These are phyloP conservation scores for Meyerozyma athensensis DNA, from an alignment of 1,139 yeast genomes.

Conservation along the genomic window DNA sequence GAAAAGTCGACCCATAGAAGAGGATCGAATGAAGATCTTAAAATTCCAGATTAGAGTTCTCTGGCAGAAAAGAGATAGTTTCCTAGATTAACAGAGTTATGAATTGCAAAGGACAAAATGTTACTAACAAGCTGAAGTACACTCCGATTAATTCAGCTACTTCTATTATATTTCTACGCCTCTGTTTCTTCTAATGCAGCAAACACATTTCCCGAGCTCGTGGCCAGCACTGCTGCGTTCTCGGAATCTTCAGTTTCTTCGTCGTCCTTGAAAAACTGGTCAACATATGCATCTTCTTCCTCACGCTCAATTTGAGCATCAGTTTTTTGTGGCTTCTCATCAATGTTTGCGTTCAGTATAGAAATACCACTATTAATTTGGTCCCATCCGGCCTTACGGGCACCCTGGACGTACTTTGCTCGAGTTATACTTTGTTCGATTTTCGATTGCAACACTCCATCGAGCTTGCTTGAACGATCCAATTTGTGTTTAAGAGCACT, in stretches of 20 bases:
- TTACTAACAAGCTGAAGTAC: too few relatives aligned
- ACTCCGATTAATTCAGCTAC: too few relatives aligned
- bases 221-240: constrained; percentile 7
- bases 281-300: constrained; percentile 36
- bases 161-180: constrained; percentile 24
- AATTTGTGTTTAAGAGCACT: constrained; percentile 32
- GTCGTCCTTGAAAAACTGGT: constrained; percentile 28
- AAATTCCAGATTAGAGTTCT: too few relatives aligned
- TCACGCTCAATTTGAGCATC: not conserved
- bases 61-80: too few relatives aligned
- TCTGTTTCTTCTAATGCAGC: constrained; percentile 49
- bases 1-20: too few relatives aligned
- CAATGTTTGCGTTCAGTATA: constrained; percentile 19
- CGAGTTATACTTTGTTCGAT: constrained; percentile 61
- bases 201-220: constrained; percentile 34
- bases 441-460: constrained; percentile 55
- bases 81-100: too few relatives aligned
- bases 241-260: constrained; percentile 14
- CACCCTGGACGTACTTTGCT: constrained; percentile 54
- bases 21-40: too few relatives aligned
- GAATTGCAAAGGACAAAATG: too few relatives aligned
- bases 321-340: not conserved
- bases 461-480: constrained; percentile 49
- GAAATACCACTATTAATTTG: constrained; percentile 49
- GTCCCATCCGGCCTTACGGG: constrained; percentile 74